phyloP scores from a whole-genome alignment of 768 basidiomycete species.

The Tricholoma terreum region DNA sequence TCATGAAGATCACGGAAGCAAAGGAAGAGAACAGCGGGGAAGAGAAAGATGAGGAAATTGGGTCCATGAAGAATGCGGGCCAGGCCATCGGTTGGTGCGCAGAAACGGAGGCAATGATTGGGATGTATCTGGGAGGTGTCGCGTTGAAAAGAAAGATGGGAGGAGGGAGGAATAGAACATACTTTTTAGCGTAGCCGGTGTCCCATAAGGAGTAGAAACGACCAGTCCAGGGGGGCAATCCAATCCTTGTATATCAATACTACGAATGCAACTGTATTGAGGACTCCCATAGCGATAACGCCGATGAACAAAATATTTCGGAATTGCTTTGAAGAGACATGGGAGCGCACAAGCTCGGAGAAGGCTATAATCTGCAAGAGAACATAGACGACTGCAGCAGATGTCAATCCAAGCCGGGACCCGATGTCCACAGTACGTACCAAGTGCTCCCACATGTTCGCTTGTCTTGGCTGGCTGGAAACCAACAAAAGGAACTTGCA shows the following conservation, averaged over 20 bases:
- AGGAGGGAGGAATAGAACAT: slow-evolving; percentile 22
- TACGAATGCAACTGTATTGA: slow-evolving; percentile 72
- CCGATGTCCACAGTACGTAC: slow-evolving; percentile 37
- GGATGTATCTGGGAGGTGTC: slow-evolving; percentile 67
- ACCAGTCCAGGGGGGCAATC: slow-evolving; percentile 99
- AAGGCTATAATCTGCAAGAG: slow-evolving; percentile 96
- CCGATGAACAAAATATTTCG: slow-evolving; percentile 69
- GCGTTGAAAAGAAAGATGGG: slow-evolving; percentile 6
- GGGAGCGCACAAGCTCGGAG: slow-evolving; percentile 81
- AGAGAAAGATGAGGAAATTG: slow-evolving; percentile 94
- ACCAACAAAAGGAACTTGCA: slow-evolving; percentile 99
- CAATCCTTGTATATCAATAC: slow-evolving; percentile 87
- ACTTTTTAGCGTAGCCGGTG: slow-evolving; percentile 98
- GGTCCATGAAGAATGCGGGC: slow-evolving; percentile 99
- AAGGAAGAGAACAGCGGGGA: slow-evolving; percentile 93
- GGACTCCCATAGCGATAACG: slow-evolving; percentile 64
- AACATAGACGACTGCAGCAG: slow-evolving; percentile 79
- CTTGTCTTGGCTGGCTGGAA: slow-evolving; percentile 98
- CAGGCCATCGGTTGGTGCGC: slow-evolving; percentile 99
- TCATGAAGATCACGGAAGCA: slow-evolving; percentile 95
- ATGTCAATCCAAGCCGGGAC: background rate
- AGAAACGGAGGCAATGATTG: slow-evolving; percentile 97
- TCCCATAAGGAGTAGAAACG: slow-evolving; percentile 99
- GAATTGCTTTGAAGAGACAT: slow-evolving; percentile 92
- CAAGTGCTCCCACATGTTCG: slow-evolving; percentile 98